Conservation (phyloP, 1,139 yeast species). For the Taiozyma sp. region DNA sequence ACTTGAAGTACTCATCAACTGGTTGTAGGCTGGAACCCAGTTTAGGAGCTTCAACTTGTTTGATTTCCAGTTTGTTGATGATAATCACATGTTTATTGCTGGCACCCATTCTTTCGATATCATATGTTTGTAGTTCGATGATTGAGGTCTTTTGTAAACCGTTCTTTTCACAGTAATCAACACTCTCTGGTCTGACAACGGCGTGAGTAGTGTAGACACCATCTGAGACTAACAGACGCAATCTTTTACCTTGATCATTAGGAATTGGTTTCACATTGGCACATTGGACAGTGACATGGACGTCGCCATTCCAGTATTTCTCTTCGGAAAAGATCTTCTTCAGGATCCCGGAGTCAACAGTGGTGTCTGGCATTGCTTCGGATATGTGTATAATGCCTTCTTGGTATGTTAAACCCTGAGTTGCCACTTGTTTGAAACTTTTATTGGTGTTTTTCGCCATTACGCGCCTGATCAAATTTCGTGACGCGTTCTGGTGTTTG, state of each 20-base stretch:
- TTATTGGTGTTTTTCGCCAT: neutral
- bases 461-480: slow-evolving; percentile 8
- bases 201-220: slow-evolving; percentile 62
- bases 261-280: slow-evolving; percentile 41
- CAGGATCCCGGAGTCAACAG: slow-evolving; percentile 13
- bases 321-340: slow-evolving; percentile 17
- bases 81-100: slow-evolving; percentile 50
- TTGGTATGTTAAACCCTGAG: neutral
- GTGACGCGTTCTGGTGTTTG: neutral
- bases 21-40: slow-evolving; percentile 35
- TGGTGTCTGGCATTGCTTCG: neutral
- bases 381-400: neutral
- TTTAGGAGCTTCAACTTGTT: slow-evolving; percentile 37
- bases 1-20: slow-evolving; percentile 47
- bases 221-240: slow-evolving; percentile 57
- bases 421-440: neutral
- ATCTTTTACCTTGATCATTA: slow-evolving; percentile 41
- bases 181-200: slow-evolving; percentile 55
- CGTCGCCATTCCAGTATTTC: slow-evolving; percentile 11
- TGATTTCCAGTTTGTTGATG: slow-evolving; percentile 46
- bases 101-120: slow-evolving; percentile 38
- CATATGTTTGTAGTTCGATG: slow-evolving; percentile 24
- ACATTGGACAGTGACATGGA: slow-evolving; percentile 42
- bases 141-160: slow-evolving; percentile 37
- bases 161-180: slow-evolving; percentile 42